These are phyloP conservation scores for Heteromeles arbutifolia DNA, from an alignment of 306 rosid genomes.

Conservation along the genomic window DNA sequence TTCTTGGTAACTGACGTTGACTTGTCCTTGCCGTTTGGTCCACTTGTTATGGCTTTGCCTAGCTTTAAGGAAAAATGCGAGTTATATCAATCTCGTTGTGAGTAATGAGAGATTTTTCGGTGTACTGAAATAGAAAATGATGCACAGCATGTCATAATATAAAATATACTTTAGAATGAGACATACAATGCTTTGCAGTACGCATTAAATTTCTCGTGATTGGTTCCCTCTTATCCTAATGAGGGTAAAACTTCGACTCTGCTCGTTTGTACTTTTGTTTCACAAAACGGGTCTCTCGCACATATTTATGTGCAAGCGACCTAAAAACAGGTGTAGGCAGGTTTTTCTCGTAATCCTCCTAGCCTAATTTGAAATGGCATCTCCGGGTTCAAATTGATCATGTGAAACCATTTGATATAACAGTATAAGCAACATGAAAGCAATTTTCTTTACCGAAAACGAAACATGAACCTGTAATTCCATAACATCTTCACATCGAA, in stretches of 20 bases:
- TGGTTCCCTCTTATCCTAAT: no score
- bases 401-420: neutral
- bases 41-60: neutral
- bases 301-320: neutral
- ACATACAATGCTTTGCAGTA: no score
- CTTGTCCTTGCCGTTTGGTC: neutral
- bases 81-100: neutral
- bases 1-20: neutral
- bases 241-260: no score
- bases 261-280: no score
- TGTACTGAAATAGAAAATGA: fast-evolving
- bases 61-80: neutral
- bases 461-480: neutral
- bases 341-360: no score
- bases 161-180: no score
- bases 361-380: neutral
- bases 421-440: neutral
- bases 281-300: no score
- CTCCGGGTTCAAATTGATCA: neutral
- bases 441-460: neutral
- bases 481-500: conserved; percentile 3
- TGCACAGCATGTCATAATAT: no score
- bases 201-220: no score
- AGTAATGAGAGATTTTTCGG: no score
- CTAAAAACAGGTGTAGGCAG: no score